phyloP scores from a whole-genome alignment of 164 flowering plant species.

The Protea cynaroides region DNA sequence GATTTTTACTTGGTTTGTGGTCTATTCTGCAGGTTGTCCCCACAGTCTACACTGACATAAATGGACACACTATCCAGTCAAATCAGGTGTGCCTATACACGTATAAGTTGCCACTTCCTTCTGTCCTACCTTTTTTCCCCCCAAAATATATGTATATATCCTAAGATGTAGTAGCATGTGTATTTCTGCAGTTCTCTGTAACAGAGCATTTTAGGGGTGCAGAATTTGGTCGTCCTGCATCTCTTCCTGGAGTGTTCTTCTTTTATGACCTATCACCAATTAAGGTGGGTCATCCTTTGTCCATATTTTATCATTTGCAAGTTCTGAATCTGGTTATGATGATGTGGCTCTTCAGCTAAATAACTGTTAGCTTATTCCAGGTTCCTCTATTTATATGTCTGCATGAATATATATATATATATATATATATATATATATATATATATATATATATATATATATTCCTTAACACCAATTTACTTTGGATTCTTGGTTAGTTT shows the following conservation, averaged over 20 bases:
- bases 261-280: conserved; percentile 89
- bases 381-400: too few species aligned
- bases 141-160: background rate
- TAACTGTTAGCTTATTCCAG: too few species aligned
- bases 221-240: conserved; percentile 48
- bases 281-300: conserved; percentile 36
- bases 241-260: conserved; percentile 84
- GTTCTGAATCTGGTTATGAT: too few species aligned
- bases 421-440: too few species aligned
- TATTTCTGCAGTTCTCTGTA: conserved; percentile 72
- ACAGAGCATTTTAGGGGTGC: conserved; percentile 70
- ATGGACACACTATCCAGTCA: conserved; percentile 63
- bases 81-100: conserved; percentile 56
- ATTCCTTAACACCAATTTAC: too few species aligned
- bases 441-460: too few species aligned
- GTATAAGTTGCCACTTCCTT: background rate
- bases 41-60: conserved; percentile 63
- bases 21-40: conserved; percentile 64
- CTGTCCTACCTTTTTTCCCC: background rate
- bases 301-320: background rate
- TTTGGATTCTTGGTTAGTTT: too few species aligned
- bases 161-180: conserved; percentile 6
- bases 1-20: conserved; percentile 2
- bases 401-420: too few species aligned
- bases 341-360: too few species aligned